These are phyloP conservation scores for Abrus precatorius DNA, from an alignment of 306 rosid species.

Conservation along the genomic window DNA sequence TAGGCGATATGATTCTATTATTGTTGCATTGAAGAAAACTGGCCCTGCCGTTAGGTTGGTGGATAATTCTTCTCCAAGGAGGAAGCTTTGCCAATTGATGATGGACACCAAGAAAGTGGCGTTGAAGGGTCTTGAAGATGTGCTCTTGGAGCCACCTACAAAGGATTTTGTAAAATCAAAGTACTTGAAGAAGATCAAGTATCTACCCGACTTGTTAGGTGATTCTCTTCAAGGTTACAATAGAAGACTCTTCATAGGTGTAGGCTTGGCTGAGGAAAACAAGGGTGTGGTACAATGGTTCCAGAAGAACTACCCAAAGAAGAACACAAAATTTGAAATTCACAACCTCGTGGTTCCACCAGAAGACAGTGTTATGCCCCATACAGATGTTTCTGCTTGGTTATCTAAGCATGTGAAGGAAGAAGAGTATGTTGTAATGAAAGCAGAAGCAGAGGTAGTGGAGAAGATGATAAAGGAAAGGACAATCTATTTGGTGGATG, in stretches of 20 bases:
- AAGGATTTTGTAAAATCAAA: slow-evolving; percentile 39
- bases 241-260: slow-evolving; percentile 58
- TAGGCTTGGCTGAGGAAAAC: slow-evolving; percentile 58
- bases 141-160: slow-evolving; percentile 65
- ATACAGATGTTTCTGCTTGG: slow-evolving; percentile 59
- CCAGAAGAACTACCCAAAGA: slow-evolving; percentile 62
- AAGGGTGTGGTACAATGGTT: slow-evolving; percentile 59
- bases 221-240: slow-evolving; percentile 58
- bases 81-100: slow-evolving; percentile 51
- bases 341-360: slow-evolving; percentile 43
- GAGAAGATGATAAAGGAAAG: slow-evolving; percentile 63
- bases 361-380: background rate
- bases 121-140: slow-evolving; percentile 60
- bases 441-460: slow-evolving; percentile 70
- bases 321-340: slow-evolving; percentile 60
- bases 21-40: slow-evolving; percentile 66
- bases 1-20: slow-evolving; percentile 51
- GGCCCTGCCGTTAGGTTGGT: slow-evolving; percentile 11
- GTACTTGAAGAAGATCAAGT: slow-evolving; percentile 65
- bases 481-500: slow-evolving; percentile 68
- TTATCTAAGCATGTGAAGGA: slow-evolving; percentile 55
- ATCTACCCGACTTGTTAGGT: slow-evolving; percentile 65
- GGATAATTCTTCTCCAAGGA: slow-evolving; percentile 40
- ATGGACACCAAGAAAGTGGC: slow-evolving; percentile 43
- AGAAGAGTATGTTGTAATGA: slow-evolving; percentile 76